Conservation (phyloP, 176 grass and related monocot species). For the Carex myosuroides region DNA sequence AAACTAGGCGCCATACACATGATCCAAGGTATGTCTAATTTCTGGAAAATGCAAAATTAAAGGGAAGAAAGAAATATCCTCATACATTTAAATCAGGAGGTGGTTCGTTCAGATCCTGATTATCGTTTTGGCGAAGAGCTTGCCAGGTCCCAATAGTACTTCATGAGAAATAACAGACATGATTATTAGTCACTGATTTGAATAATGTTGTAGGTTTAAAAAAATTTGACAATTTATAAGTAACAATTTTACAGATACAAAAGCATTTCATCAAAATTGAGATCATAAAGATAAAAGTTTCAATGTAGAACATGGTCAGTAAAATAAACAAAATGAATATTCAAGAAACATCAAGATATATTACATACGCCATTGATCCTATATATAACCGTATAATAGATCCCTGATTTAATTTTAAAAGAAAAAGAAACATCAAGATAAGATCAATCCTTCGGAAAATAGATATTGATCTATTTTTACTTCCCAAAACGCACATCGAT, state of each 20-base stretch:
- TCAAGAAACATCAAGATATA: too few relatives aligned
- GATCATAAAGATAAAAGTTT: background rate
- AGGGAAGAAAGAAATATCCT: background rate
- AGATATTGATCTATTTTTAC: background rate
- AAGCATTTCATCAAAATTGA: background rate
- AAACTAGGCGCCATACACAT: background rate
- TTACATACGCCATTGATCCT: background rate
- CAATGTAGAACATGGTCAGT: background rate
- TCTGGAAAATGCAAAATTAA: background rate
- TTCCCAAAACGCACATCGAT: background rate
- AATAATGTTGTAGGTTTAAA: background rate
- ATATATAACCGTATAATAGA: background rate
- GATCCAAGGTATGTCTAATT: background rate
- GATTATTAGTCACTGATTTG: background rate
- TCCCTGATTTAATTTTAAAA: too few relatives aligned
- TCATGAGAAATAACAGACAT: conserved; percentile 4
- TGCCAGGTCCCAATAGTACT: conserved; percentile 43
- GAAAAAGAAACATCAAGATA: too few relatives aligned
- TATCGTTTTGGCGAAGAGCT: background rate
- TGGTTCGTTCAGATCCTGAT: conserved; percentile 23
- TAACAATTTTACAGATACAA: background rate
- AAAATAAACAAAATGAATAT: background rate
- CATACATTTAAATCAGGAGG: conserved; percentile 47
- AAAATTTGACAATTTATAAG: background rate
- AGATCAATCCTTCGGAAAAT: background rate